Evolutionary conservation across 2,329 filamentous ascomycete genomes (phyloP).

Genomic region (Penicillium sp.): DNA sequence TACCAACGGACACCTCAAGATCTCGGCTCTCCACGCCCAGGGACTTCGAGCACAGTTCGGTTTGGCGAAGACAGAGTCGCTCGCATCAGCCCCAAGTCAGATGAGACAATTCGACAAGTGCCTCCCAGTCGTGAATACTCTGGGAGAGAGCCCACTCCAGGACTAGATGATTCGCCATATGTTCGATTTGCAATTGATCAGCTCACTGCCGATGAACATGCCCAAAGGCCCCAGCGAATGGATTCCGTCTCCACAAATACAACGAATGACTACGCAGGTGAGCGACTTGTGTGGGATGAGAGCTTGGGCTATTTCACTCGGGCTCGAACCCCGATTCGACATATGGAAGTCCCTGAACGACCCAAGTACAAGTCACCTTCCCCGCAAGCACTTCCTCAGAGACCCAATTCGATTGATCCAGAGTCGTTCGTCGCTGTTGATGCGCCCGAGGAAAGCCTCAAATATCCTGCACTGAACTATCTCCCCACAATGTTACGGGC

Average conservation of each 20-base stretch:
- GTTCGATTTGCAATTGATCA: slow-evolving; percentile 88
- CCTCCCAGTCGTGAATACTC: slow-evolving; percentile 26
- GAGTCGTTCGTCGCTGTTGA: slow-evolving; percentile 52
- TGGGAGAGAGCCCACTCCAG: slow-evolving; percentile 62
- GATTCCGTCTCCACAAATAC: slow-evolving; percentile 39
- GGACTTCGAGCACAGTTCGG: slow-evolving; percentile 28
- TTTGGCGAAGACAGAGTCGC: slow-evolving; percentile 25
- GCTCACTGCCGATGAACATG: slow-evolving; percentile 70
- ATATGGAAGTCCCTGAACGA: slow-evolving; percentile 32
- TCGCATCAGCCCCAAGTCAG: slow-evolving; percentile 23
- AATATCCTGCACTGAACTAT: slow-evolving; percentile 61
- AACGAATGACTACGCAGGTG: slow-evolving; percentile 47
- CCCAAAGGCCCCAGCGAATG: slow-evolving; percentile 54
- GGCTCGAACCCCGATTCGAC: slow-evolving; percentile 27
- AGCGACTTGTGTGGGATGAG: slow-evolving; percentile 50
- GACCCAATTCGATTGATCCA: slow-evolving; percentile 27
- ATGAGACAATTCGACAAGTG: slow-evolving; percentile 25
- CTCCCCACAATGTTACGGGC: slow-evolving; percentile 70
- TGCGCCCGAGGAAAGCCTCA: slow-evolving; percentile 42
- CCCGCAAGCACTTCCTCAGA: slow-evolving; percentile 34
- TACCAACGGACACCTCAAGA: slow-evolving; percentile 6
- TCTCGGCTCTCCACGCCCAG: slow-evolving; percentile 16
- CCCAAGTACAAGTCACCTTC: slow-evolving; percentile 33
- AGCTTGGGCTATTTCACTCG: slow-evolving; percentile 45
- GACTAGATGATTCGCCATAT: slow-evolving; percentile 79